Evolutionary conservation across 257 asterid genomes (phyloP).

Genomic region (Rauvolfia tetraphylla): DNA sequence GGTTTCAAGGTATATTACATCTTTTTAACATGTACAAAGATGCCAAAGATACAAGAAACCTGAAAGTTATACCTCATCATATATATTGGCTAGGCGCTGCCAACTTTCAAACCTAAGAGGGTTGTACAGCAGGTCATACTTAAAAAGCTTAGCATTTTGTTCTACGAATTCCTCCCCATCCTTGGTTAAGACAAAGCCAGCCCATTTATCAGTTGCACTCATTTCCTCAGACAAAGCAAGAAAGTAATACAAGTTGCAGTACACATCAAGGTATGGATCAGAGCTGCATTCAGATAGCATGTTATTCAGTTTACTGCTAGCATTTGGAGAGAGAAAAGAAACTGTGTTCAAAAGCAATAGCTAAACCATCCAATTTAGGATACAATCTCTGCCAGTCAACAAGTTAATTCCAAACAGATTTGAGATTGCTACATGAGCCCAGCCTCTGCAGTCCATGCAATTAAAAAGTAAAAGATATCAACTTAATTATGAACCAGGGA

Average conservation of each 20-base stretch:
- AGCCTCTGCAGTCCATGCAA: conserved; percentile 20
- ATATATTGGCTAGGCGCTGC: conserved; percentile 93
- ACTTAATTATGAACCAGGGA: not conserved
- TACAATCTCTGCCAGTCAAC: not conserved
- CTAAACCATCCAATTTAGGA: not conserved
- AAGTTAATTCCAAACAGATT: not conserved
- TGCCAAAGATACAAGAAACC: conserved; percentile 22
- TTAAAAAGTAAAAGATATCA: conserved; percentile 8
- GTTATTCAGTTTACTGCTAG: conserved; percentile 12
- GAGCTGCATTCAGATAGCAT: conserved; percentile 57
- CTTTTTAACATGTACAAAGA: not conserved
- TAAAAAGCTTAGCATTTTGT: conserved; percentile 81
- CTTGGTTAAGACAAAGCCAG: conserved; percentile 93
- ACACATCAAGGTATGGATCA: conserved; percentile 77
- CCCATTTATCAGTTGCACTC: conserved; percentile 96
- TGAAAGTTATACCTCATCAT: conserved; percentile 76
- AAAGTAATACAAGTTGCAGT: conserved; percentile 81
- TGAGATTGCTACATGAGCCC: not conserved
- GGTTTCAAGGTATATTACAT: not conserved
- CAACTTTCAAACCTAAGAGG: conserved; percentile 93
- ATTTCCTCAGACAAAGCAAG: conserved; percentile 91
- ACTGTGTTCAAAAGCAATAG: not conserved
- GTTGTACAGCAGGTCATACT: conserved; percentile 86
- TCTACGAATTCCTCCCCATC: conserved; percentile 94
- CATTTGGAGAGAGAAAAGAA: conserved; percentile 4